A percentile compares a stretch with the other conserved stretches of the same genome.
Conservation (phyloP, 31 red algal species). For the Bonnemaisonia californica region DNA sequence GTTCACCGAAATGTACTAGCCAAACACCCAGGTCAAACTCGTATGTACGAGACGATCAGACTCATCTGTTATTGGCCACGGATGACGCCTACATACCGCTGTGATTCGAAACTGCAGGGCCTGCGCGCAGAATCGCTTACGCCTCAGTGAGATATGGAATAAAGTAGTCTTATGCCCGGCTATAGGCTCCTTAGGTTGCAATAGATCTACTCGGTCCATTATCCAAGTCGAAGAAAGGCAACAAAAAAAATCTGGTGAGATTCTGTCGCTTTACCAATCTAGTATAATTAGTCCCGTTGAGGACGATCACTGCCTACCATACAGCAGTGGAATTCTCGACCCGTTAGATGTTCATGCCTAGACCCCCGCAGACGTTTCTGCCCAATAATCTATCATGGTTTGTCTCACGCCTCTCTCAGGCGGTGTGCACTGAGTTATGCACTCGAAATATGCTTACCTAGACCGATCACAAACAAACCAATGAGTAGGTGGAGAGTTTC, state of each 20-base stretch:
- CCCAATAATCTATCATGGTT: slow-evolving; percentile 24
- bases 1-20: too few species aligned
- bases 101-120: background rate
- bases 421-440: slow-evolving; percentile 16
- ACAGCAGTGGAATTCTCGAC: slow-evolving; percentile 5
- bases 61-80: too few species aligned
- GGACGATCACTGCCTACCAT: slow-evolving; percentile 1
- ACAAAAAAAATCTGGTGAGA: too few species aligned
- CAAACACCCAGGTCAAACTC: slow-evolving; percentile 30
- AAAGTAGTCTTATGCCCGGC: slow-evolving; percentile 14
- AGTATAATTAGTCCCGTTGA: background rate
- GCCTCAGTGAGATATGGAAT: background rate
- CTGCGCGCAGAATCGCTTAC: too few species aligned
- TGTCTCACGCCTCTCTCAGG: slow-evolving; percentile 15
- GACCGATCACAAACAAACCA: too few species aligned
- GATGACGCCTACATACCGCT: slow-evolving; percentile 30
- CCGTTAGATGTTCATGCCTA: slow-evolving; percentile 26
- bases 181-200: slow-evolving; percentile 7
- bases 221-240: too few species aligned
- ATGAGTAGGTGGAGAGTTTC: too few species aligned
- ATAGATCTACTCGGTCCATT: slow-evolving; percentile 41
- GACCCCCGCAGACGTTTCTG: slow-evolving; percentile 16
- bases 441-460: slow-evolving; percentile 24
- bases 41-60: slow-evolving; percentile 1
- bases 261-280: too few species aligned